Evolutionary conservation across 2,329 filamentous ascomycete genomes (phyloP).

Genomic region (Fusarium dlaminii): DNA sequence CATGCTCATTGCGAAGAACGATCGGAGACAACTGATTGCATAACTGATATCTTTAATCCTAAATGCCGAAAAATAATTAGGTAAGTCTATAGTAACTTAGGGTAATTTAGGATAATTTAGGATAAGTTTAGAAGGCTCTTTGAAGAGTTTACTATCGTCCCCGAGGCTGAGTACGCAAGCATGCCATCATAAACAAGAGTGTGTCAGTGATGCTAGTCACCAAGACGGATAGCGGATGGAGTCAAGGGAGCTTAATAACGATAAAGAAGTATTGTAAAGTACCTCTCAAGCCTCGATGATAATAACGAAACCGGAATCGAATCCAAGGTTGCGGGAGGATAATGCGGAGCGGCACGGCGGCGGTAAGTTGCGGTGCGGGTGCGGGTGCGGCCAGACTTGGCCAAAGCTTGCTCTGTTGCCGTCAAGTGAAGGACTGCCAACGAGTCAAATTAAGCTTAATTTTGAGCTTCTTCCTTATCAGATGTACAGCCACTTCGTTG

Average conservation of each 20-base stretch:
- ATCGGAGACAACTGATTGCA: too few species aligned
- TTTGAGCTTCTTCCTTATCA: conserved; percentile 10
- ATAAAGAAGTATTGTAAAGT: neutral
- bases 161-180: neutral
- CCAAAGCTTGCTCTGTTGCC: neutral
- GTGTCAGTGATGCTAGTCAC: neutral
- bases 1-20: too few species aligned
- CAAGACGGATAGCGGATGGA: neutral
- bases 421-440: neutral
- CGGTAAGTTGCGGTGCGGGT: neutral
- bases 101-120: neutral
- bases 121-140: neutral
- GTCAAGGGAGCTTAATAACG: neutral
- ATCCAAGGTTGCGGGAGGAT: neutral
- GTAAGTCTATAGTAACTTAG: neutral
- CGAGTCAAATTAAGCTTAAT: conserved; percentile 18
- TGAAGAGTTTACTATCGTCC: neutral
- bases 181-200: neutral
- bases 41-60: too few species aligned
- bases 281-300: neutral
- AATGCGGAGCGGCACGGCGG: neutral
- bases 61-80: neutral
- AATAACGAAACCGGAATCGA: too few species aligned
- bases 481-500: neutral
- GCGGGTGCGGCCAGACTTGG: neutral